Percentiles rank a stretch among this genome's conserved stretches.
These are phyloP conservation scores for Prunus mongolica DNA, from an alignment of 306 rosid species.

Conservation along the genomic window DNA sequence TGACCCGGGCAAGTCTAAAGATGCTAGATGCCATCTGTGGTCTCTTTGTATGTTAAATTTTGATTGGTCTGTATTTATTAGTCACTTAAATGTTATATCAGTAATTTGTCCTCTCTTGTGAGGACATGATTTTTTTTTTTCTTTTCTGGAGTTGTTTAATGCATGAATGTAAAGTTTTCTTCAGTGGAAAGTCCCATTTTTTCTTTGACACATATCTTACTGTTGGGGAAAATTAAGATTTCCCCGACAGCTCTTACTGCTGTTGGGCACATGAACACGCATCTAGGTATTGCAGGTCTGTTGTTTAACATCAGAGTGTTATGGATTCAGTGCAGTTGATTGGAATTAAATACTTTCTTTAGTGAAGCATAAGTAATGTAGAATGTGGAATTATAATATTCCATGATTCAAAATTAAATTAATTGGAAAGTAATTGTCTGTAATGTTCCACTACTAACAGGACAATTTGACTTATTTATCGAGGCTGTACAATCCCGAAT, in stretches of 20 bases:
- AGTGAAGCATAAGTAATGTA: not conserved
- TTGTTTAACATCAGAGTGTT: not conserved
- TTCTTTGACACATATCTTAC: not conserved
- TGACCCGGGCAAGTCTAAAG: not conserved
- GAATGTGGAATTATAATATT: not conserved
- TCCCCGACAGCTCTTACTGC: not conserved
- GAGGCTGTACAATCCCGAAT: not conserved
- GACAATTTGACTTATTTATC: not conserved
- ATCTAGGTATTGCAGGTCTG: not conserved
- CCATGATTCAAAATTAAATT: not conserved
- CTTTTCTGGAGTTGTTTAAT: not conserved
- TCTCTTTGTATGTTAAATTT: not conserved
- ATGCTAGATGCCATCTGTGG: not conserved
- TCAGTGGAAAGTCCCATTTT: not conserved
- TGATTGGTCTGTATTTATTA: not conserved
- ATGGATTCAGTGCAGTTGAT: not conserved
- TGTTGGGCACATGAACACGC: not conserved
- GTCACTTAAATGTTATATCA: not conserved
- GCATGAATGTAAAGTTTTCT: not conserved
- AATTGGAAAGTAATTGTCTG: not conserved
- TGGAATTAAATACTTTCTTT: not conserved
- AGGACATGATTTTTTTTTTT: not conserved
- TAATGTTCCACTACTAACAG: not conserved
- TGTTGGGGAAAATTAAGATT: not conserved
- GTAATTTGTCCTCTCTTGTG: not conserved